Conservation (phyloP, 2,329 filamentous ascomycete species). For the Ceratocystis papillata region DNA sequence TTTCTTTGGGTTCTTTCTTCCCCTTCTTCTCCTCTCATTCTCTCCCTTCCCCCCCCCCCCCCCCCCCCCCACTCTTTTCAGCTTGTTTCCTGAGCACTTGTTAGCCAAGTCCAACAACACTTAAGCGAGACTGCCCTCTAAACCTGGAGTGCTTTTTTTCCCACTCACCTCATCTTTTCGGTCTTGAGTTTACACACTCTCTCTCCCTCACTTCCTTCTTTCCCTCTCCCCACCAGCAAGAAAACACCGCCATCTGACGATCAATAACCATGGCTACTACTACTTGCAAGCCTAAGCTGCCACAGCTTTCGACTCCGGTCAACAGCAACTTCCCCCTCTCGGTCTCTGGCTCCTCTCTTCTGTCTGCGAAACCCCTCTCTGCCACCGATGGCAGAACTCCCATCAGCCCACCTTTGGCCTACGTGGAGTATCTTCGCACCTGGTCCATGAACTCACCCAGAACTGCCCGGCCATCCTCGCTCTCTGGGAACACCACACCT, state of each 20-base stretch:
- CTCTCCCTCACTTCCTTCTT: neutral
- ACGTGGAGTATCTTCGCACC: conserved; percentile 84
- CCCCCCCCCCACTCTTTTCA: conserved; percentile 20
- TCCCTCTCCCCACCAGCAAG: neutral
- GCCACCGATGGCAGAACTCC: conserved; percentile 62
- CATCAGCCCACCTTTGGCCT: conserved; percentile 80
- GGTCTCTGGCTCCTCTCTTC: conserved; percentile 56
- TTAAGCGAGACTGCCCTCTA: conserved; percentile 17
- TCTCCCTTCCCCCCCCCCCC: no score
- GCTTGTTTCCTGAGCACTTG: conserved; percentile 18
- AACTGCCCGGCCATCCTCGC: conserved; percentile 40
- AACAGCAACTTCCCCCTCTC: conserved; percentile 53
- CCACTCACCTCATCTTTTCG: conserved; percentile 13
- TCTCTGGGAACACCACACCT: conserved; percentile 40
- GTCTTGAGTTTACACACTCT: neutral
- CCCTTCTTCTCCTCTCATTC: no score
- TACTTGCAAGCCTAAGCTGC: conserved; percentile 47
- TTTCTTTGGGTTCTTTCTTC: no score
- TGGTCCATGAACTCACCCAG: conserved; percentile 64
- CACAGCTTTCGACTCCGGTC: conserved; percentile 51
- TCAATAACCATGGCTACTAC: conserved; percentile 24
- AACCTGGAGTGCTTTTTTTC: neutral
- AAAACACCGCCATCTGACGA: neutral
- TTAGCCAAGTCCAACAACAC: conserved; percentile 16
- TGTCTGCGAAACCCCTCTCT: conserved; percentile 40